Evolutionary conservation across 352 stramenopile genomes (phyloP), one percentile per base, ranked within the genome.

Genomic region (Phytophthora pini): DNA sequence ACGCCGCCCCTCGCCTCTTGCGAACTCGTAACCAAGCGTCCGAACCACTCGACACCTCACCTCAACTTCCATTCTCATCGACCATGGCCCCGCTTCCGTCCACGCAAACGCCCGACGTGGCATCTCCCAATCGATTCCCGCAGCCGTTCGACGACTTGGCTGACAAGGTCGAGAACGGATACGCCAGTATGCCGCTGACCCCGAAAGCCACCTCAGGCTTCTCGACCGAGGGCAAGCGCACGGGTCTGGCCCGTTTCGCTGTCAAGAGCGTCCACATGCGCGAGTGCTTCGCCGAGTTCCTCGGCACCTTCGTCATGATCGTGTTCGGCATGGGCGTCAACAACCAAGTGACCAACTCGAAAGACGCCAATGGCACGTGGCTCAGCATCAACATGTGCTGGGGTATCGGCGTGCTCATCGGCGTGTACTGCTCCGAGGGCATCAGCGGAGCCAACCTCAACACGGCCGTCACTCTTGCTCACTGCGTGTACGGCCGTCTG

Each of bases 161-260:
- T 9, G 62, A 65, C 54, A 70, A 70, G 62, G 31, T 52, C 39
- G 62, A 70, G 55, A 60, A 15, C 36, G 52, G 61, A 31, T 69
- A 69, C 52, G 29, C 36, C 5, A 50, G 44, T 26, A 63, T 69
- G 52, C 52, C 59, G 9, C 44, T 7, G 10, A 68, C 51, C 31
- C 59, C 59, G 5, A 73, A 60, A 48, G 62, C 61, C 72, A 34
- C 31, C 31, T 11, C 31, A 34, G 50, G 72, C 34, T 72, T 80
- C 54, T 39, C 59, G 17, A 64, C 6, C 34, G 49, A 72, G 59
- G 15, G 76, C 22, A 72, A 82, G 31, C 31, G 31, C 31, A 34
- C 31, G 51, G 36, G 36, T 22, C 11, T 62, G 17, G 49, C 48
- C 13, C 45, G 63, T 13, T 71, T 71, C 22, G 56, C 57, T 4